Conservation (phyloP, 129 eudicot genomes). For the Chrysanthemum seticuspe region DNA sequence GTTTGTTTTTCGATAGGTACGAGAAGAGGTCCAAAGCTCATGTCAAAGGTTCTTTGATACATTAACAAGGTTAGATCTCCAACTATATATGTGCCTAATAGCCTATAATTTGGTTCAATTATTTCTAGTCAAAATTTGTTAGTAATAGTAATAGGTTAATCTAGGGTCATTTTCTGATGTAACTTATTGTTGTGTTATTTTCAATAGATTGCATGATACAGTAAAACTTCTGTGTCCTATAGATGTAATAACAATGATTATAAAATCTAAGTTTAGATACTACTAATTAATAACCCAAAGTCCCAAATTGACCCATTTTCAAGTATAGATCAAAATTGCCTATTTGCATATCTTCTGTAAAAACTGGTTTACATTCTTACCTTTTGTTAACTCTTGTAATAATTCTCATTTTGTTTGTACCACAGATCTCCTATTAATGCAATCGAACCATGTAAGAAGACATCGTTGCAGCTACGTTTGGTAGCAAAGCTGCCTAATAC, state of each 20-base stretch:
- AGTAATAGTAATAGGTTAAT: neutral
- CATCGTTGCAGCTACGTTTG: conserved; percentile 32
- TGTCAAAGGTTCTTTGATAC: conserved; percentile 26
- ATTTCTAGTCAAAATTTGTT: conserved; percentile 32
- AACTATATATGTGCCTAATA: neutral
- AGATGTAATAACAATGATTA: no score
- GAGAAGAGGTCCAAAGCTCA: conserved; percentile 51
- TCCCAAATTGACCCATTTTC: neutral
- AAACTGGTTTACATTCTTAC: no score
- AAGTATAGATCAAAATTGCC: neutral
- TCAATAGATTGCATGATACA: conserved; percentile 24
- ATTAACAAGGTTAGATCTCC: conserved; percentile 19
- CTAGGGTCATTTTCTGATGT: conserved; percentile 45
- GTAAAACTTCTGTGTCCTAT: no score
- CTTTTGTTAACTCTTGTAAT: neutral
- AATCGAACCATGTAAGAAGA: conserved; percentile 32
- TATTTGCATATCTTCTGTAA: neutral
- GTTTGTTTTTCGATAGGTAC: conserved; percentile 33
- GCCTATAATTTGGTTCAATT: no score
- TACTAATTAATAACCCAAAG: neutral
- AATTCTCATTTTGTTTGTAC: conserved; percentile 10
- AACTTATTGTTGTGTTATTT: conserved; percentile 46
- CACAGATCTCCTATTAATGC: conserved; percentile 35
- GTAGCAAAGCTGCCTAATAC: no score
- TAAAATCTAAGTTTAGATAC: no score